Evolutionary conservation across 1,139 yeast species (phyloP).

Genomic region (Spathaspora sp.): DNA sequence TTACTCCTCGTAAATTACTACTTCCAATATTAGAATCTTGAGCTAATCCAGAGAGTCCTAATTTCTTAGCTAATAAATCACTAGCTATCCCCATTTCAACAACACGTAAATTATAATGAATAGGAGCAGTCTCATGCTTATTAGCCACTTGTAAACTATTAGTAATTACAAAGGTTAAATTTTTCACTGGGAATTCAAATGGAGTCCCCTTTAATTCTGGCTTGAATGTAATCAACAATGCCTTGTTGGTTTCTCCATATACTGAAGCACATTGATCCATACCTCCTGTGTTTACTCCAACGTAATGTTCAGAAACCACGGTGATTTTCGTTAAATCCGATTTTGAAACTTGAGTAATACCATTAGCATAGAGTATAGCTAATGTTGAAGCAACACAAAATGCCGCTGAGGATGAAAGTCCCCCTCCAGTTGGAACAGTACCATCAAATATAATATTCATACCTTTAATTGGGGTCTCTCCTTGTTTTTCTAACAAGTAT

Average conservation of each 20-base stretch:
- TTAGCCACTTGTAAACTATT: conserved; percentile 63
- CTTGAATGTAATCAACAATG: conserved; percentile 59
- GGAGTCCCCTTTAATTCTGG: conserved; percentile 60
- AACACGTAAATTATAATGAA: conserved; percentile 66
- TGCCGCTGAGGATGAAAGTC: conserved; percentile 72
- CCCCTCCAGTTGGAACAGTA: conserved; percentile 72
- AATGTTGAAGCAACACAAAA: conserved; percentile 67
- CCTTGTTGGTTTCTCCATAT: conserved; percentile 62
- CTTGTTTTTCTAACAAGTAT: conserved; percentile 35
- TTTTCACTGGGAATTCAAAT: conserved; percentile 51
- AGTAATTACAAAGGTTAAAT: conserved; percentile 59
- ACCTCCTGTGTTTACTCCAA: conserved; percentile 77
- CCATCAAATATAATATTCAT: conserved; percentile 60
- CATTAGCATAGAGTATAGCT: conserved; percentile 57
- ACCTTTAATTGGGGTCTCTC: conserved; percentile 44
- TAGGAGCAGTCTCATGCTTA: conserved; percentile 70
- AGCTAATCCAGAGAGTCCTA: conserved; percentile 37
- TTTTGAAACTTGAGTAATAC: conserved; percentile 43
- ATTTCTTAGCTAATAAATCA: conserved; percentile 51
- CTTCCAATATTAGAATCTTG: conserved; percentile 57
- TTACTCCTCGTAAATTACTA: conserved; percentile 57
- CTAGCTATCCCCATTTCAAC: conserved; percentile 70
- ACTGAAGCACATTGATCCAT: conserved; percentile 78
- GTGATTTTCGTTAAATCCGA: conserved; percentile 59
- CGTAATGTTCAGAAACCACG: conserved; percentile 67